These are phyloP conservation scores for Eucalyptus camaldulensis DNA, from an alignment of 345 rosid genomes.

Conservation along the genomic window DNA sequence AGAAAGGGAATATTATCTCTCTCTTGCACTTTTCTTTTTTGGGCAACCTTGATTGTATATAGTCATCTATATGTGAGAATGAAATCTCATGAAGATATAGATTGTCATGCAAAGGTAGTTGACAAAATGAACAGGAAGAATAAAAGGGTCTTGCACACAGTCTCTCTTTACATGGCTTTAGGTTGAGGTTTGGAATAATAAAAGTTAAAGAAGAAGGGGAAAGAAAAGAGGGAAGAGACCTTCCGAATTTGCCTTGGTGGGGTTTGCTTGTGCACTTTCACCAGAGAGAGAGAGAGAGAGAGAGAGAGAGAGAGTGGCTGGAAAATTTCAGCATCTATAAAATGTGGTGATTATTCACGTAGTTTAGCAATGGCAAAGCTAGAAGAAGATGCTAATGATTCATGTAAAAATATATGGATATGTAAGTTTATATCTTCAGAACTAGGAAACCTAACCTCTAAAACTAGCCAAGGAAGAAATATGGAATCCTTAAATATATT, in stretches of 20 bases:
- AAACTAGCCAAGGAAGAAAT: not conserved
- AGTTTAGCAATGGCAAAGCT: not conserved
- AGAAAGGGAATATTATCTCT: not conserved
- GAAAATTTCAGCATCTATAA: not conserved
- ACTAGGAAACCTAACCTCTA: not conserved
- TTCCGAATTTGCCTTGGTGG: conserved; percentile 33
- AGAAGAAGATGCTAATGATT: not conserved
- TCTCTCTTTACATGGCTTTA: conserved; percentile 18
- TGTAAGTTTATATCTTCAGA: not conserved
- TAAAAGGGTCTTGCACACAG: not conserved
- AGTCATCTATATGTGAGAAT: not conserved
- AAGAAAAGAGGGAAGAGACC: conserved; percentile 7
- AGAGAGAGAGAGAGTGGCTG: not conserved
- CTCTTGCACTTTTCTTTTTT: not conserved
- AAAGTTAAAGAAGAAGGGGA: conserved; percentile 6
- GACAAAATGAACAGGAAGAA: not conserved
- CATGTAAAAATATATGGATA: not conserved
- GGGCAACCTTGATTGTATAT: not conserved
- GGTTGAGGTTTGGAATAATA: conserved; percentile 38
- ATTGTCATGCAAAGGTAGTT: not conserved
- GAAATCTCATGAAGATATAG: not conserved
- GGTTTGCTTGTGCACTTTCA: conserved; percentile 29
- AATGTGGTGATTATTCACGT: not conserved
- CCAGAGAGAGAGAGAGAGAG: conserved; percentile 11
- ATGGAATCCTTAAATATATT: not conserved